Evolutionary conservation across 1,139 yeast genomes (phyloP), one percentile per base, ranked within the genome.

Genomic region (Geotrichum siamense): DNA sequence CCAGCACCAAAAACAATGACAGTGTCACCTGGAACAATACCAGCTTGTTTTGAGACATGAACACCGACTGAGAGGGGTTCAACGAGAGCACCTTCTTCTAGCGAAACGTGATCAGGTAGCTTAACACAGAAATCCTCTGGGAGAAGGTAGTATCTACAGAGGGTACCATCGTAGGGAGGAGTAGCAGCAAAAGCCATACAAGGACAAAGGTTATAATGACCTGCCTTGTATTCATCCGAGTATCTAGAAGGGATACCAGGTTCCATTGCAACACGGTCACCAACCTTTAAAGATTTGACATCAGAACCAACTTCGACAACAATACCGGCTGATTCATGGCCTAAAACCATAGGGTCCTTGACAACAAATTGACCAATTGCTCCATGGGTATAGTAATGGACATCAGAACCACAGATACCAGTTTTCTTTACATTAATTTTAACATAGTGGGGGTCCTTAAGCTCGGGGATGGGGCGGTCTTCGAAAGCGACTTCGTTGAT

Each of bases 1-100:
- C 96, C 96, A 25, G 95, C 96, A 42, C 96, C 96, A 55, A 83
- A 82, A 3, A 87, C 82, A 32, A 79, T 79, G 21, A 81, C 84
- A 10, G 74, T 70, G 51, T 84, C 93, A 50, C 93, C 94, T 52
- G 82, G 77, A 36, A 67, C 71, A 45, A 83, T 69, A 26, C 71
- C 72, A n/a, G 82, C 84, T 48, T 78, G 71, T 61, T 79, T 82
- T 49, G 79, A 72, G 3, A 91, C 91, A 55, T 85, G 94, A 9
- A 87, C 85, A 31, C 85, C 95, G 38, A 87, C 96, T 22, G 85
- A 72, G 55, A 86, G 68, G 30, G 96, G 96, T 67, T 87, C 96
- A 31, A 82, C 83, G 61, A 86, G 64, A 1, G 96, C 95, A 50
- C 95, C 96, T 65, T 83, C 80, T 61, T 85, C 95, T 51, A 80